Base-by-base conservation (phyloP, 2,329 filamentous ascomycete genomes). In the Penicillium psychrosexuale region DNA sequence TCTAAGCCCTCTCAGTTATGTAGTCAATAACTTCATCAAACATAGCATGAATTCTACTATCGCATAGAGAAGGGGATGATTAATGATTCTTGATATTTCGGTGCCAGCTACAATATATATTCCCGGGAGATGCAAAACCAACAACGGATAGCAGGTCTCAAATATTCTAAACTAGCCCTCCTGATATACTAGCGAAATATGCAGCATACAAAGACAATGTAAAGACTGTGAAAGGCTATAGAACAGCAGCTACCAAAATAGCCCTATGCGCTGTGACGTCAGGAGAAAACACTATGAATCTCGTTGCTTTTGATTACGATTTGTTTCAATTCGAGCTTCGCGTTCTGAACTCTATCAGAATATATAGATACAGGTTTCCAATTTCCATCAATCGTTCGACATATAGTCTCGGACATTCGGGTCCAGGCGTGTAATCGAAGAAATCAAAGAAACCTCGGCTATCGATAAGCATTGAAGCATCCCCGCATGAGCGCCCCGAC, bases 391-490 rank as follows among this genome's bases (percentile, higher is more conserved):
- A 47, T 19, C 22, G 7, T 22, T n/a, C 34, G 17, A 33, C 19
- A 19, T 27, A 8, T 33, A n/a, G 37, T 33, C 13, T 42, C 17
- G 28, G 47, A 13, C 15, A 50, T 27, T 27, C 28, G 19, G 47
- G 3, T 13, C 11, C 46, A 24, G 17, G 5, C 9, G 13, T 7
- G 30, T 19, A 33, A 43, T 27, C 22, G 22, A 47, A 30, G 11
- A 28, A 27, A 27, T 24, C 28, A n/a, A n/a, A 43, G n/a, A 17
- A 22, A 42, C 47, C 47, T 50, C 47, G 47, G 47, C 37, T 34
- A 50, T 50, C 19, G 38, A 50, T 50, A 34, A 50, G 38, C 38
- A 44, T n/a, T n/a, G 27, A 31, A 42, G 24, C 19, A 17, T 50
- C 47, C 47, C 47, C 47, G 47, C 47, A 50, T 30, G 19, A 48